A percentile compares a stretch with the other conserved stretches of the same genome.
Evolutionary conservation across 2,329 filamentous ascomycete genomes (phyloP).

Genomic region (Exophiala xenobiotica): DNA sequence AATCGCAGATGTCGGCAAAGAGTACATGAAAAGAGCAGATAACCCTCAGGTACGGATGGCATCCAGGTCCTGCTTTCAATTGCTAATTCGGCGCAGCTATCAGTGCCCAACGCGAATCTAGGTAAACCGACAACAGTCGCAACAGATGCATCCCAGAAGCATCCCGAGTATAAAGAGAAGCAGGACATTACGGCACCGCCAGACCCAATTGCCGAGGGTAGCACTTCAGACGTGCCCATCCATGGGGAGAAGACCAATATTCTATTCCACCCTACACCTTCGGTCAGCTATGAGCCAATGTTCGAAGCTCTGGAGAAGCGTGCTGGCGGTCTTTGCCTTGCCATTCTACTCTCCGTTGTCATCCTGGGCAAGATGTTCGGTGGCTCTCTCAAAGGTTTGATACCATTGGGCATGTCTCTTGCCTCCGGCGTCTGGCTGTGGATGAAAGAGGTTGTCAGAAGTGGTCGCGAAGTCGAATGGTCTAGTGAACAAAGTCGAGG

Average conservation of each 20-base stretch:
- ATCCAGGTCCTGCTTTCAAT: not conserved
- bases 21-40: conserved; percentile 67
- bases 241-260: conserved; percentile 96
- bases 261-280: conserved; percentile 90
- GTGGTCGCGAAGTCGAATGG: conserved; percentile 84
- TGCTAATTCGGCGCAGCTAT: conserved; percentile 53
- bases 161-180: conserved; percentile 75
- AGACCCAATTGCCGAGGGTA: conserved; percentile 75
- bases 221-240: conserved; percentile 91
- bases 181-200: conserved; percentile 91
- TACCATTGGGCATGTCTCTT: conserved; percentile 71
- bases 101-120: conserved; percentile 86
- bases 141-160: conserved; percentile 68
- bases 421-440: conserved; percentile 80
- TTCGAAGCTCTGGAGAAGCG: conserved; percentile 73
- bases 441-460: conserved; percentile 82
- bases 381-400: conserved; percentile 70
- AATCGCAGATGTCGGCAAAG: conserved; percentile 76
- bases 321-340: conserved; percentile 67
- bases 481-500: conserved; percentile 80
- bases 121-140: conserved; percentile 65
- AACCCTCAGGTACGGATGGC: conserved; percentile 62
- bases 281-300: conserved; percentile 86
- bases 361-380: conserved; percentile 78
- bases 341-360: conserved; percentile 70